These are phyloP conservation scores for Debaryomycetaceae sp. DNA, from an alignment of 1,139 yeast species.

Conservation along the genomic window DNA sequence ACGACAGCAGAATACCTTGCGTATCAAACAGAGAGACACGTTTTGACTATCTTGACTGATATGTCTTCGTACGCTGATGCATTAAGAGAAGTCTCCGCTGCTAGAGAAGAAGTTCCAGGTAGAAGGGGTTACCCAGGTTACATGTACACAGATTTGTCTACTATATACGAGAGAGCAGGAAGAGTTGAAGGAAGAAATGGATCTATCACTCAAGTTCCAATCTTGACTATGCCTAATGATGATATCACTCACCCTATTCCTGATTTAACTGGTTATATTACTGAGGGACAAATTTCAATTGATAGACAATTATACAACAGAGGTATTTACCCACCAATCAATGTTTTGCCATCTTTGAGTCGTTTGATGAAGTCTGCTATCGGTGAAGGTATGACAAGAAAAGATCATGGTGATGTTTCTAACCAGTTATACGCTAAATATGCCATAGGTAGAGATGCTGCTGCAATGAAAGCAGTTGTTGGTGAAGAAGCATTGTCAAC, in stretches of 20 bases:
- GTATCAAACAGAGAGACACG: conserved; percentile 98
- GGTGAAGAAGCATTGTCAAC: conserved; percentile 99
- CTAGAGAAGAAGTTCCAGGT: conserved; percentile 99
- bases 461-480: conserved; percentile 99
- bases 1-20: conserved; percentile 99
- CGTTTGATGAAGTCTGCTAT: conserved; percentile 99
- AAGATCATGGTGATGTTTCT: conserved; percentile 98
- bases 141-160: conserved; percentile 98
- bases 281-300: conserved; percentile 97
- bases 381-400: conserved; percentile 99
- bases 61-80: conserved; percentile 99
- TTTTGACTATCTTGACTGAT: conserved; percentile 94
- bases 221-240: conserved; percentile 99
- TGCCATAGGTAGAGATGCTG: conserved; percentile 99
- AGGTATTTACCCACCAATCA: conserved; percentile 98
- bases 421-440: conserved; percentile 98
- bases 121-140: conserved; percentile 99
- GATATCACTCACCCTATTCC: conserved; percentile 99
- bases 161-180: conserved; percentile 99
- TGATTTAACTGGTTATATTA: conserved; percentile 98
- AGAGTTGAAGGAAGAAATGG: conserved; percentile 99
- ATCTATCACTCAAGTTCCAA: conserved; percentile 97
- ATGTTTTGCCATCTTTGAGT: conserved; percentile 93
- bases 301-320: conserved; percentile 95
- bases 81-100: conserved; percentile 98